Evolutionary conservation across 2,329 filamentous ascomycete genomes (phyloP), one percentile per base, ranked within the genome.

Genomic region (Verticillium isaacii): DNA sequence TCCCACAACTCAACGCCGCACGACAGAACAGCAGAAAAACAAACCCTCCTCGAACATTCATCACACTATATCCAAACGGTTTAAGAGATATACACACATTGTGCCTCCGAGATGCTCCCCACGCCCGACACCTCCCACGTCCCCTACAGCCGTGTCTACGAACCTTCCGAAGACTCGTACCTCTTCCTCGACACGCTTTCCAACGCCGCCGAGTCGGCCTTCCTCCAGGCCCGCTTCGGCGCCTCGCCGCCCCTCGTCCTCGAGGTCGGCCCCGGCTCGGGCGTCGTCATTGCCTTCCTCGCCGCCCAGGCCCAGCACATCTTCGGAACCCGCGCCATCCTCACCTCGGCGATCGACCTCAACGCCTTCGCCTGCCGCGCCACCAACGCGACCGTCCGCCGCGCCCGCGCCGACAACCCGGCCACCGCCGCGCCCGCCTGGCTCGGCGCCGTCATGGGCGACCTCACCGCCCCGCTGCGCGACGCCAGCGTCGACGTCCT

Each of bases 101-200:
- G 5, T 3, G 9, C 9, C 36, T 15, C 17, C 14, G 25, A 23
- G 17, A 97, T 97, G 93, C 86, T 99, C 32, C 93, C 94, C 11
- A 99, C 95, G 1, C 95, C 95, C 15, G 91, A 92, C 62, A 99
- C 95, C 2, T 91, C 91, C 25, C 95, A 99, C 78, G 91, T 98
- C 63, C 86, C 89, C 60, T 96, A 93, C 77, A 86, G 91, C 74
- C 87, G 89, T 61, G 89, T 98, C 68, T 99, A 99, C 77, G 93
- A 97, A 72, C 95, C 95, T 39, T 90, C 94, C 12, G 95, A 99
- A 77, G 95, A 99, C 78, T 97, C 93, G 5, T 99, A 92, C 73
- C 85, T 99, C 55, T 85, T 99, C 57, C 86, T 99, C 34, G 94
- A 99, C 77, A 96, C 93, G 0, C 84, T 99, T 55, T 94, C 93